Evolutionary conservation across 441 rosid species (phyloP), one percentile per base, ranked within the genome.

Genomic region (Brassica balearica): DNA sequence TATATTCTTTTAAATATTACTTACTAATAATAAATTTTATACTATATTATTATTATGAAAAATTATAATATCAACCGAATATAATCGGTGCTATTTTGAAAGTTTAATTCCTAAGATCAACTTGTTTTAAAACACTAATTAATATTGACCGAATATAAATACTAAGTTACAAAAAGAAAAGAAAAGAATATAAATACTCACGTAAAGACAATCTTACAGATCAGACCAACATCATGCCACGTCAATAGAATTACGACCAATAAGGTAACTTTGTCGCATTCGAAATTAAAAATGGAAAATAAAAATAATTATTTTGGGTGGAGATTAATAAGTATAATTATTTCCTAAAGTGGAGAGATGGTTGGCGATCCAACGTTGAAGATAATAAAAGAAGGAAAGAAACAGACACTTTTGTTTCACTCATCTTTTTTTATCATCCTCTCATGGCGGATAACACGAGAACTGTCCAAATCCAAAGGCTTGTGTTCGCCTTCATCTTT

Each of bases 401-500:
- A 4, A 60, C 19, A 19, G 19, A 19, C 19, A 19, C 19, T 53
- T 15, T 56, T 23, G 65, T 69, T 19, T 8, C 41, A 61, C 27
- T 8, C 41, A 61, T 32, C 75, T 64, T 27, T 74, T 65, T 64
- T 71, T 75, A 65, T 75, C 67, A 43, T 71, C 80, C 77, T 80
- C 80, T 75, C 83, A 86, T 87, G 95, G 91, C 92, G 85, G 89
- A 89, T 82, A 84, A 81, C 61, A 71, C 92, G n/a, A 83, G 74
- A 74, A 67, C 76, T 53, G 14, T 74, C 69, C 72, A 65, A 46
- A 72, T 72, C 69, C 72, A 65, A 46, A 72, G 66, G 74, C 65
- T 75, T 66, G 6, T 41, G 9, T 15, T 62, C 19, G 19, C 19
- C 19, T 19, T 19, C 19, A 19, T 19, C 19, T 19, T 19, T 19